These are phyloP conservation scores for Panicum miliaceum DNA, from an alignment of 176 grass and related monocot species.

Conservation along the genomic window DNA sequence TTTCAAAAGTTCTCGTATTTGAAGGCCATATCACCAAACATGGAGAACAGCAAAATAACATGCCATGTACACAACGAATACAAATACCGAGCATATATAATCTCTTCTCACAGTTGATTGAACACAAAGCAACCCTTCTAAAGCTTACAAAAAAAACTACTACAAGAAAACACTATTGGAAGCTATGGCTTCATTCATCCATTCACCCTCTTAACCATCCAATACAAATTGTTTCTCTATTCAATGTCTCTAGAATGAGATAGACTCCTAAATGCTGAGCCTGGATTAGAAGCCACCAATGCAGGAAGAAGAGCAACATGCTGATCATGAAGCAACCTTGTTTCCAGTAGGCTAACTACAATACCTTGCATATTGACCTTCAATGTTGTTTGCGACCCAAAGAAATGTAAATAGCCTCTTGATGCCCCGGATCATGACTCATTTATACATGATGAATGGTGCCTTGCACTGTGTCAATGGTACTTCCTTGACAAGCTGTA, in stretches of 20 bases:
- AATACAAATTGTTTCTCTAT: constrained; percentile 20
- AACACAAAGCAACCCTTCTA: constrained; percentile 29
- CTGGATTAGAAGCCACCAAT: constrained; percentile 33
- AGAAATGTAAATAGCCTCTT: constrained; percentile 14
- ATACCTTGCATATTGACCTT: constrained; percentile 8
- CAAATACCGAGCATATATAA: constrained; percentile 16
- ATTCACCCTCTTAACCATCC: neutral
- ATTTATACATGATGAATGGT: constrained; percentile 16
- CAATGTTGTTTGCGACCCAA: constrained; percentile 13
- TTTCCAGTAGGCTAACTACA: constrained; percentile 34
- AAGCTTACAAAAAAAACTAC: neutral
- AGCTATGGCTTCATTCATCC: constrained; percentile 10
- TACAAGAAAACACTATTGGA: neutral
- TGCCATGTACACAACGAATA: constrained; percentile 12
- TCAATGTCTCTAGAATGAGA: constrained; percentile 28
- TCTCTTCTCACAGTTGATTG: neutral
- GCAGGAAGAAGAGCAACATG: neutral
- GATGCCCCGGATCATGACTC: neutral
- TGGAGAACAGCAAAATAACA: neutral
- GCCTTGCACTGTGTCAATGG: constrained; percentile 20
- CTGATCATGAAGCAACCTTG: constrained; percentile 11
- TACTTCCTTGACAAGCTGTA: constrained; percentile 42
- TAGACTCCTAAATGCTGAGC: constrained; percentile 18
- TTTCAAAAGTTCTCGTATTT: neutral
- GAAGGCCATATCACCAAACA: neutral